Evolutionary conservation across 164 flowering plant genomes (phyloP), one percentile per base, ranked within the genome.

Genomic region (Kingdonia uniflora): DNA sequence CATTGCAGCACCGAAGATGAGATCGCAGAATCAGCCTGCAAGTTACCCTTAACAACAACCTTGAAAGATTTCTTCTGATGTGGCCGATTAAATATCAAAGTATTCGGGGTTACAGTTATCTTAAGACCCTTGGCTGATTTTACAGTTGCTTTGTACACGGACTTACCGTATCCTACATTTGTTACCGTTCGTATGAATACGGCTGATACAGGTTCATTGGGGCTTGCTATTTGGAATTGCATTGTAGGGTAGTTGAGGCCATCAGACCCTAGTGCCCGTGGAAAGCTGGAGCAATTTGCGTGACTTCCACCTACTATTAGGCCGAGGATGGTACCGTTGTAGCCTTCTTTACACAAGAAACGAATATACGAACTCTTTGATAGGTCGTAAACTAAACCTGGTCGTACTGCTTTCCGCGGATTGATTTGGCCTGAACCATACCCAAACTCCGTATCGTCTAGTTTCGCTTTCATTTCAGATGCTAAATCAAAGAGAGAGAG

Each of bases 361-460:
- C 14, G 2, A 14, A 51, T 51, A 21, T 51, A 19, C 23, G 40
- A 35, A 8, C 15, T 19, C 21, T 19, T 12, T 10, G 41, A 16
- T 19, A 33, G 0, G 24, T 51, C 42, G 42, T 51, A 51, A 41
- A 51, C 42, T 4, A 51, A 11, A 33, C 54, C 42, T 3, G 54
- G 54, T 11, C 37, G 15, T 19, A 51, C 11, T 37, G 54, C 54
- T 4, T 14, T 37, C 6, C 19, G 19, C 5, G 54, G 54, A 23
- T 33, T 37, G 5, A 51, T 35, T 20, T 51, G 41, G 19, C 54
- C 54, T 4, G 54, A 33, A 10, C 54, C 53, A 19, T 50, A 50
- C 5, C 2, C 40, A 2, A 50, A 26, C 15, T 44, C 48, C 10
- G 48, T 16, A 11, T 44, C 48, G 20, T 44, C 2, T n/a, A 4